A percentile compares a stretch with the other conserved stretches of the same genome.
phyloP scores from a whole-genome alignment of 192 early-diverging fungal species.

The Entomortierella beljakovae region DNA sequence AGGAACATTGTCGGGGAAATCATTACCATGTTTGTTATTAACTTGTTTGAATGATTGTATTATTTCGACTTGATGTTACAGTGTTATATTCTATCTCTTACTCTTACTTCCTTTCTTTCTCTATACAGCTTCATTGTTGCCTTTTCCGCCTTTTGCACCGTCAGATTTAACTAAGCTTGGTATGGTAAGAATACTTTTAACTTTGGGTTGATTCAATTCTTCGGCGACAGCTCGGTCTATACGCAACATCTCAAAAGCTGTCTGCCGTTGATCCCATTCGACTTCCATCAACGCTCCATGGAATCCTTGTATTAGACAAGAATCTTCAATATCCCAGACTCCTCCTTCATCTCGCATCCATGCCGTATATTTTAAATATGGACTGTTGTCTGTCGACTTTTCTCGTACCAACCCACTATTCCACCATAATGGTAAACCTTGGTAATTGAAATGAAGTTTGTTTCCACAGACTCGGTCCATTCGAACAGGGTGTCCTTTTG shows the following conservation, averaged over 20 bases:
- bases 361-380: conserved; percentile 38
- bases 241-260: conserved; percentile 33
- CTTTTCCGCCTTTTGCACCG: conserved; percentile 38
- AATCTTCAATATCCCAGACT: conserved; percentile 56
- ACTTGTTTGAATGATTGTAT: too few species aligned
- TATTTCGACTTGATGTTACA: too few species aligned
- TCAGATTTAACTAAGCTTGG: conserved; percentile 18
- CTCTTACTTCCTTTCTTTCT: neutral
- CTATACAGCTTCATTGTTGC: conserved; percentile 40
- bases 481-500: neutral
- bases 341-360: conserved; percentile 54
- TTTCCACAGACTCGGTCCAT: conserved; percentile 58
- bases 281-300: conserved; percentile 39
- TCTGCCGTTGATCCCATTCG: conserved; percentile 41
- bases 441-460: conserved; percentile 55
- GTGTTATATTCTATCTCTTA: too few species aligned
- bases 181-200: conserved; percentile 31
- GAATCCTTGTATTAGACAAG: conserved; percentile 54
- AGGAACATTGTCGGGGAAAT: too few species aligned
- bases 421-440: conserved; percentile 61
- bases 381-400: conserved; percentile 40
- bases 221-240: conserved; percentile 20
- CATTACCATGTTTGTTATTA: too few species aligned
- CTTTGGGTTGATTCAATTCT: conserved; percentile 15
- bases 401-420: conserved; percentile 61